These are phyloP conservation scores for Xylaria sp. DNA, from an alignment of 2,329 filamentous ascomycete species.

Conservation along the genomic window DNA sequence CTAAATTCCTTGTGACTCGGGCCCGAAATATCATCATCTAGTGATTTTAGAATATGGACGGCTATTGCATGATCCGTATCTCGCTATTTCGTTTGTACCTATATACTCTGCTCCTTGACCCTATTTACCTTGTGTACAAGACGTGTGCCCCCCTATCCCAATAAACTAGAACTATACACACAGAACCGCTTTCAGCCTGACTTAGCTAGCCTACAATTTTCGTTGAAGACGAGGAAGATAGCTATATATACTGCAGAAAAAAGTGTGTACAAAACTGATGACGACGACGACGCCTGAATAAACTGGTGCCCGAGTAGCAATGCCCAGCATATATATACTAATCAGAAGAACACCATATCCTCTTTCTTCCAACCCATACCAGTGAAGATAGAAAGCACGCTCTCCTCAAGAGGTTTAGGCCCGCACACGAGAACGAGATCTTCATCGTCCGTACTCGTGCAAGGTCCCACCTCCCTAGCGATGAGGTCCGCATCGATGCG, in stretches of 20 bases:
- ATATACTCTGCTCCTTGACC: background rate
- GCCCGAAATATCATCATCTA: background rate
- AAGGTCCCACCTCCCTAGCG: conserved; percentile 64
- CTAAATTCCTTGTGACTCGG: background rate
- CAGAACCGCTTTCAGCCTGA: too few species aligned
- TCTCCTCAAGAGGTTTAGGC: conserved; percentile 78
- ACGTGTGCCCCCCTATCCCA: background rate
- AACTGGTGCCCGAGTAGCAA: background rate
- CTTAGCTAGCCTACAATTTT: background rate
- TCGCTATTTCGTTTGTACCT: background rate
- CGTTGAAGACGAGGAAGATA: background rate
- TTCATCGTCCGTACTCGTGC: conserved; percentile 53
- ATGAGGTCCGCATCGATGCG: conserved; percentile 73
- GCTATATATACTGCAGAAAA: background rate
- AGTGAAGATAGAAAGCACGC: conserved; percentile 58
- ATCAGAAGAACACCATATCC: conserved; percentile 79
- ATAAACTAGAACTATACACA: too few species aligned
- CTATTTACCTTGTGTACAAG: background rate
- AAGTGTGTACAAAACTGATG: background rate
- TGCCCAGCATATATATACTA: background rate
- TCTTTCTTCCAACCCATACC: conserved; percentile 77
- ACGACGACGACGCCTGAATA: background rate
- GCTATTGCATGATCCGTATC: background rate
- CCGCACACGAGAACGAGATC: conserved; percentile 83
- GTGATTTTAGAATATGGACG: background rate